Evolutionary conservation across 352 stramenopile genomes (phyloP), one percentile per base, ranked within the genome.

Genomic region (Phytophthora palmivora): DNA sequence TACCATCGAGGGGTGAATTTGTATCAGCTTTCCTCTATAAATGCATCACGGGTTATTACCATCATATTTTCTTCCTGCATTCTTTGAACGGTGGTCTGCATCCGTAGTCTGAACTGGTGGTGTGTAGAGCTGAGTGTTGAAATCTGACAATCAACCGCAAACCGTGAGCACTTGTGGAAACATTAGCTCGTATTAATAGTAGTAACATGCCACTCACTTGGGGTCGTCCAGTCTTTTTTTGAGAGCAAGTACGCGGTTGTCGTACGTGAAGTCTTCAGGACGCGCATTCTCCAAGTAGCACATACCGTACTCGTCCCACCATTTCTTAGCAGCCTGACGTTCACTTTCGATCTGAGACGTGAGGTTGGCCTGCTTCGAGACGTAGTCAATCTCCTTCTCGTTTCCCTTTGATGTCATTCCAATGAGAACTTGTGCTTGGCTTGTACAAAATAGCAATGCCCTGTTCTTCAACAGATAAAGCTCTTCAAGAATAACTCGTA

Each of bases 341-440:
- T 94, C 84, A 59, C 82, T 91, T 67, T 94, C 84, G 69, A 94
- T 92, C 62, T 94, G 84, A 45, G 84, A 62, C 19, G 84, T 92
- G 38, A 90, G 72, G 55, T 94, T 94, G n/a, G 84, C 82, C 52
- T 94, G 66, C 62, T 89, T 91, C 41, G 84, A 91, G 52, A 94
- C 82, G 56, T 92, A 94, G 63, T 94, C 84, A 55, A 91, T 67
- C 70, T 92, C 84, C 59, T 94, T 92, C 14, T 58, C 47, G 57
- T 80, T 76, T 11, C 68, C 75, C 58, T 86, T 88, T 6, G 78
- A 54, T 6, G 72, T 58, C 71, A 80, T 82, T 21, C 32, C 42
- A 5, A 37, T 32, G 12, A 33, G n/a, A 37, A 19, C 46, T 60
- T 44, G 49, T 11, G 6, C 24, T 28, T 44, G 16, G n/a, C n/a